Evolutionary conservation across 345 rosid species (phyloP), one percentile per base, ranked within the genome.

Genomic region (Citrus glauca): DNA sequence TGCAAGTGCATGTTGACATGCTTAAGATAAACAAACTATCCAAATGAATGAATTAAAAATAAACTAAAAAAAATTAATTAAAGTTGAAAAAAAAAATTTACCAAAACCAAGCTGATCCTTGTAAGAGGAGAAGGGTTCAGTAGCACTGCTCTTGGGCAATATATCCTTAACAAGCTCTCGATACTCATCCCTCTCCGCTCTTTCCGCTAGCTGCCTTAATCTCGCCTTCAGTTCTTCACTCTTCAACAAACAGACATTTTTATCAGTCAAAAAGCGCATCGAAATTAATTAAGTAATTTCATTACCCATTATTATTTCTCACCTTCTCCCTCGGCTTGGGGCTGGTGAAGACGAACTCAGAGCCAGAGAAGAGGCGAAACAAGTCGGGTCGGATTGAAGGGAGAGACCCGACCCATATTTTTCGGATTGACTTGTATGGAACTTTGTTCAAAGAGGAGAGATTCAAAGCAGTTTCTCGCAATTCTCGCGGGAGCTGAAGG

Each of bases 51-150:
- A 62, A 62, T 27, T 27, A 27, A 62, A 62, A 6, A 62, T 28
- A 62, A 27, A 4, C 20, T 5, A 62, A 13, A 27, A 13, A 16
- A 62, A 27, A 62, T 27, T 4, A 24, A 3, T 13, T 45, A 61
- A 22, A 63, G 27, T 1, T n/a, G 8, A 71, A 38, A 32, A 32
- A 32, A 32, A 32, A 32, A 32, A 32, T 1, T 69, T 80, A 95
- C 99, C 99, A 71, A 95, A 95, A 66, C 99, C 99, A 70, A 95
- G 90, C 81, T 95, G 99, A 83, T 95, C 98, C 83, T 93, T 95
- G 84, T 95, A 95, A 68, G 97, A 89, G 7, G 99, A 95, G 88
- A 95, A 93, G 70, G 99, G 99, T 84, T 95, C 96, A 71, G 77
- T 66, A 1, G 81, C 73, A 40, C 87, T 87, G 69, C 79, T 88